Base-by-base conservation (phyloP, 2,329 filamentous ascomycete genomes). In the Penicillium sp. region DNA sequence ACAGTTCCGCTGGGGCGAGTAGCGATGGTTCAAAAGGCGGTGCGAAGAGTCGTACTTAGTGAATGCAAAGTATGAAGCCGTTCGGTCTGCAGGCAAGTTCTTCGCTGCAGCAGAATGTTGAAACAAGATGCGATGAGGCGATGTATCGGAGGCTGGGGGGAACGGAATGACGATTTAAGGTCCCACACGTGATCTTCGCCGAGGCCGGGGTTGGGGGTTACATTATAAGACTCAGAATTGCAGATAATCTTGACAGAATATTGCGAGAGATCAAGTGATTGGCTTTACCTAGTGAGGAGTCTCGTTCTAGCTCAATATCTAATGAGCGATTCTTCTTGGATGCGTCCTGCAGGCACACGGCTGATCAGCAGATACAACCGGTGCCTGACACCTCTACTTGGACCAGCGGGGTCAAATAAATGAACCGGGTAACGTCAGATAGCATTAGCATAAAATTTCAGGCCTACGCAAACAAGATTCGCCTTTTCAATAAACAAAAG, bases 401-500 rank as follows among this genome's bases (percentile, higher is more conserved):
- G 29, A 34, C 34, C 34, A 19, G 31, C 19, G 16, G 36, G 14
- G 11, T 14, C 43, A 58, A 42, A 52, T 51, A 31, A 42, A 55
- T 55, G 23, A 42, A 55, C 53, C 51, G 52, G 46, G 54, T 62
- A 61, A 48, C 54, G 56, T 58, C 44, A 58, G 52, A 55, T 64
- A 60, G 60, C 63, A 65, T 63, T 65, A 64, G 53, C 56, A 48
- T 64, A 58, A 60, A 56, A 59, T 52, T 28, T 14, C 51, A 52
- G 48, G 51, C 55, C 59, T 54, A 62, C 49, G 58, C 50, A 54
- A 63, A 46, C 46, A 52, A 48, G 52, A 55, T 65, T 64, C 62
- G 63, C 63, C 63, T 64, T 64, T 65, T 64, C 52, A 55, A 61
- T 54, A 58, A 60, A 60, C 50, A 59, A 53, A 51, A 56, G 53